Evolutionary conservation across 2,329 filamentous ascomycete genomes (phyloP).

Genomic region (Cladobotryum protrusum): DNA sequence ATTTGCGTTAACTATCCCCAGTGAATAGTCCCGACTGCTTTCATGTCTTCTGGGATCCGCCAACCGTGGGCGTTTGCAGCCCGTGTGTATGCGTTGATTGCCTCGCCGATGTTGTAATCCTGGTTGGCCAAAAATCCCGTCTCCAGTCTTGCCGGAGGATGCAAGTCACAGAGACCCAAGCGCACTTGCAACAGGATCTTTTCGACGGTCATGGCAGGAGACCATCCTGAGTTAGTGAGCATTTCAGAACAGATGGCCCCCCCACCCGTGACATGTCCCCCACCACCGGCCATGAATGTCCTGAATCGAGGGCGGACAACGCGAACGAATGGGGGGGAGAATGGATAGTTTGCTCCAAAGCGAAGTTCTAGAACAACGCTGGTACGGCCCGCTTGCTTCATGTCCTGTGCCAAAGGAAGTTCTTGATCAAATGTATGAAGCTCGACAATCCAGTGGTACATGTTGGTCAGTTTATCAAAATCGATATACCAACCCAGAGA

Average conservation of each 20-base stretch:
- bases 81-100: conserved; percentile 65
- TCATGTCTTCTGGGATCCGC: conserved; percentile 54
- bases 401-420: conserved; percentile 68
- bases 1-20: background rate
- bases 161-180: conserved; percentile 62
- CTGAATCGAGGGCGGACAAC: conserved; percentile 76
- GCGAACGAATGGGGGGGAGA: conserved; percentile 76
- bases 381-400: conserved; percentile 53
- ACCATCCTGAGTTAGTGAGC: conserved; percentile 79
- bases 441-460: conserved; percentile 90
- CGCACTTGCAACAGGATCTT: conserved; percentile 75
- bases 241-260: conserved; percentile 82
- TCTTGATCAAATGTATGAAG: conserved; percentile 70
- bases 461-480: conserved; percentile 57
- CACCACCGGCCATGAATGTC: conserved; percentile 64
- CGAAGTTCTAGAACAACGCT: conserved; percentile 78
- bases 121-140: background rate
- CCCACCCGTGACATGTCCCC: conserved; percentile 78
- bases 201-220: conserved; percentile 65
- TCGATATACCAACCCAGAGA: conserved; percentile 83
- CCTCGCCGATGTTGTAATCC: conserved; percentile 65
- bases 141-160: conserved; percentile 70
- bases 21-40: background rate
- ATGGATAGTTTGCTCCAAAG: conserved; percentile 70
- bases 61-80: conserved; percentile 65